These are phyloP conservation scores for Elsinoe batatas DNA, from an alignment of 2,329 filamentous ascomycete genomes.

Conservation along the genomic window DNA sequence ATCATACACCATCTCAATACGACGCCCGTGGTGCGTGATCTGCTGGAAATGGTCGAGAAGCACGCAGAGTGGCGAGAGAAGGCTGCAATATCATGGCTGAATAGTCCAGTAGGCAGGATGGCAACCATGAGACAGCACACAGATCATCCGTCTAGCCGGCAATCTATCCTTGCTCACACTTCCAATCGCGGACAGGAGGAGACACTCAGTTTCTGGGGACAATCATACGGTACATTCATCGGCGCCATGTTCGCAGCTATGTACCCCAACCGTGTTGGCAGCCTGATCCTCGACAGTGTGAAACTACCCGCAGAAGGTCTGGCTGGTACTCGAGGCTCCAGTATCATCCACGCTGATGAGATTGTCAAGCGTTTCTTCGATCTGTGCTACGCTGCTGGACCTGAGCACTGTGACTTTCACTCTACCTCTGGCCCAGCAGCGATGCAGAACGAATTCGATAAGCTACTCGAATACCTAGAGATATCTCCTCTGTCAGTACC, in stretches of 20 bases:
- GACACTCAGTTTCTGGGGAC: slow-evolving; percentile 29
- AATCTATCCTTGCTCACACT: neutral
- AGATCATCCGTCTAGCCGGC: neutral
- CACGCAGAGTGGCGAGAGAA: slow-evolving; percentile 22
- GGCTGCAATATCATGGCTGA: neutral
- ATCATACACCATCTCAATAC: slow-evolving; percentile 31
- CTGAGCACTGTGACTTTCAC: slow-evolving; percentile 35
- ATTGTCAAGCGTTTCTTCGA: slow-evolving; percentile 45
- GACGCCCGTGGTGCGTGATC: slow-evolving; percentile 39
- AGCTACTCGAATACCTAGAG: slow-evolving; percentile 33
- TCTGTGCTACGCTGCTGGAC: slow-evolving; percentile 43
- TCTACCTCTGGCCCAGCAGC: slow-evolving; percentile 28
- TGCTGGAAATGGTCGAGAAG: slow-evolving; percentile 39
- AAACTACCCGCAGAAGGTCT: slow-evolving; percentile 40
- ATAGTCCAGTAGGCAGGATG: neutral
- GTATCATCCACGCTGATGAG: slow-evolving; percentile 45
- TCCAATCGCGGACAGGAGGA: neutral
- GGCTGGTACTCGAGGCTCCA: slow-evolving; percentile 38
- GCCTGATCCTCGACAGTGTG: slow-evolving; percentile 36
- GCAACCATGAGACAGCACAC: slow-evolving; percentile 12
- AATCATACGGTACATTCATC: slow-evolving; percentile 38
- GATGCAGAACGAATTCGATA: slow-evolving; percentile 25
- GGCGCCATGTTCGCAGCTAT: slow-evolving; percentile 39
- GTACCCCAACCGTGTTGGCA: slow-evolving; percentile 34
- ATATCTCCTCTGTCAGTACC: slow-evolving; percentile 38